A percentile compares a stretch with the other conserved stretches of the same genome.
phyloP scores from a whole-genome alignment of 164 flowering plant genomes.

The Chloranthus sessilifolius region DNA sequence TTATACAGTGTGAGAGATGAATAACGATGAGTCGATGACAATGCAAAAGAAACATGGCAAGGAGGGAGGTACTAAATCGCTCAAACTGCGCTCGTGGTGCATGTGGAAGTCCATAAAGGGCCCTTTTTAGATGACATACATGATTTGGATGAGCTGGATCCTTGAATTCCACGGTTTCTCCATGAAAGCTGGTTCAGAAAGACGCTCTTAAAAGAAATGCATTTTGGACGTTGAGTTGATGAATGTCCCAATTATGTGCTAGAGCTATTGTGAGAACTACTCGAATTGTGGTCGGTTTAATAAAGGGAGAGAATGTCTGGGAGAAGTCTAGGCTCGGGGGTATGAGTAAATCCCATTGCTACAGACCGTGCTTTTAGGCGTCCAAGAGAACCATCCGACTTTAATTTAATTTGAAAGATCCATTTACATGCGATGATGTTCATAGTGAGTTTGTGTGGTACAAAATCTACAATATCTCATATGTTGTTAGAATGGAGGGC shows the following conservation, averaged over 20 bases:
- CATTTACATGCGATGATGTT: neutral
- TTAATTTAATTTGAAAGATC: neutral
- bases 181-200: neutral
- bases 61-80: neutral
- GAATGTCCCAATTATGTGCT: neutral
- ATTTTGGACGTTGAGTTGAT: too few relatives aligned
- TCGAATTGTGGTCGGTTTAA: neutral
- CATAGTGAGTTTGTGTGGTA: neutral
- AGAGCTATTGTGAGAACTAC: neutral
- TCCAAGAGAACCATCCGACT: neutral
- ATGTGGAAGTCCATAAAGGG: neutral
- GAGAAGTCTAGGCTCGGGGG: neutral
- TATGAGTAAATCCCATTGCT: neutral
- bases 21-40: neutral
- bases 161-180: neutral
- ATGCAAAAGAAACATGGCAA: neutral
- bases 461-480: neutral
- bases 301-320: neutral
- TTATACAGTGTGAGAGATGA: neutral
- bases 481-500: neutral
- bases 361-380: neutral
- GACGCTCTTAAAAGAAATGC: neutral
- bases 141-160: neutral
- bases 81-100: neutral
- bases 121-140: neutral